phyloP scores from a whole-genome alignment of 352 stramenopile species.

The Globisporangium iwayamae region DNA sequence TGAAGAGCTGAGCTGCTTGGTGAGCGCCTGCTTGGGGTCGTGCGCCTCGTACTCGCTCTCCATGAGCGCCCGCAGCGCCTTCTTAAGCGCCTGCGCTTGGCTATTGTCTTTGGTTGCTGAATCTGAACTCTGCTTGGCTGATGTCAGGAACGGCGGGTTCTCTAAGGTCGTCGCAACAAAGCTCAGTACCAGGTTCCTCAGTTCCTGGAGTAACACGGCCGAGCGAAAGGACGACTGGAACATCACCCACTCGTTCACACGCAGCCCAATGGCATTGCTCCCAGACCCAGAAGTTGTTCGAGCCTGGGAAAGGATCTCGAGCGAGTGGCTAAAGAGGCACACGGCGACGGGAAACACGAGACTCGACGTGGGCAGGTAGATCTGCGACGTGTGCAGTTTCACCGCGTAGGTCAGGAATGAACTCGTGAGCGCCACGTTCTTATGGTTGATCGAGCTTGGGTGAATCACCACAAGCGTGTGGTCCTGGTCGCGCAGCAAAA shows the following conservation, averaged over 20 bases:
- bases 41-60: slow-evolving; percentile 42
- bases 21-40: slow-evolving; percentile 46
- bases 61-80: slow-evolving; percentile 35
- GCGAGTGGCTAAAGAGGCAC: slow-evolving; percentile 64
- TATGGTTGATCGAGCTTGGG: slow-evolving; percentile 73
- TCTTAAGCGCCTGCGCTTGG: slow-evolving; percentile 17
- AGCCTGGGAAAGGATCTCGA: slow-evolving; percentile 54
- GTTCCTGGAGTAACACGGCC: slow-evolving; percentile 45
- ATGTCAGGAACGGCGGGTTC: slow-evolving; percentile 23
- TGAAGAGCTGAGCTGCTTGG: slow-evolving; percentile 25
- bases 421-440: slow-evolving; percentile 44
- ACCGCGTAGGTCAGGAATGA: slow-evolving; percentile 74
- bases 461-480: slow-evolving; percentile 55
- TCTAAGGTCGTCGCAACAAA: slow-evolving; percentile 40
- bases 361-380: slow-evolving; percentile 71
- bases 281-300: slow-evolving; percentile 8
- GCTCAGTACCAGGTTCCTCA: slow-evolving; percentile 26
- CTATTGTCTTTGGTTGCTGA: background rate
- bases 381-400: slow-evolving; percentile 81
- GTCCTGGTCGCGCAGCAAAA: slow-evolving; percentile 46
- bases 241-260: slow-evolving; percentile 69
- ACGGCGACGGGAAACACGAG: slow-evolving; percentile 59
- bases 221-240: slow-evolving; percentile 61
- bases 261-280: slow-evolving; percentile 39
- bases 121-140: background rate